Percentiles rank a stretch among this genome's conserved stretches.
Evolutionary conservation across 495 filamentous ascomycete species (phyloP).

Genomic region (Cairneyella variabilis): DNA sequence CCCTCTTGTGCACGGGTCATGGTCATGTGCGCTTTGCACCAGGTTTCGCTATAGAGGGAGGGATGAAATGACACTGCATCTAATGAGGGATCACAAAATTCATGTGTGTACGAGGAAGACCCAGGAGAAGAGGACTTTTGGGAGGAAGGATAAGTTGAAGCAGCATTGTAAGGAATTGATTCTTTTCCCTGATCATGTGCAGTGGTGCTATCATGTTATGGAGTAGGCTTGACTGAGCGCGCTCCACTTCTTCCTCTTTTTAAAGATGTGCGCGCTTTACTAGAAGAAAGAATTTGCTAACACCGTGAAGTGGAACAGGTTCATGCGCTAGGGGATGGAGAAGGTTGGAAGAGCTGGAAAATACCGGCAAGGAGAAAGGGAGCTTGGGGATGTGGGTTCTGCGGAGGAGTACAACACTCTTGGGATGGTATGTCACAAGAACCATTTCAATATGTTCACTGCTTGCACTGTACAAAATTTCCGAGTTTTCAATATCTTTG

Average conservation of each 20-base stretch:
- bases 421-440: too few species aligned
- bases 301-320: conserved; percentile 14
- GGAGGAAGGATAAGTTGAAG: conserved; percentile 18
- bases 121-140: conserved; percentile 1
- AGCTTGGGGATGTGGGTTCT: conserved; percentile 19
- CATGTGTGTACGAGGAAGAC: conserved; percentile 8
- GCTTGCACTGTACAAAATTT: too few species aligned
- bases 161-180: too few species aligned
- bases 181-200: too few species aligned
- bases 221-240: too few species aligned
- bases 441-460: too few species aligned
- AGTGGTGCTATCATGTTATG: too few species aligned
- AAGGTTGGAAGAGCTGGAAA: conserved; percentile 8
- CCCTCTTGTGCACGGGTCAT: not conserved
- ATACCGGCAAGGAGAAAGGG: conserved; percentile 8
- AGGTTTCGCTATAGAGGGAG: not conserved
- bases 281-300: too few species aligned
- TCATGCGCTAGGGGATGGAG: conserved; percentile 7
- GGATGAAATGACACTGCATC: conserved; percentile 3
- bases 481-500: not conserved
- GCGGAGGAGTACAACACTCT: conserved; percentile 8
- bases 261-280: too few species aligned
- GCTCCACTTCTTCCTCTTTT: too few species aligned
- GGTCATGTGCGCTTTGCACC: conserved; percentile 12
- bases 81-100: conserved; percentile 9